phyloP scores from a whole-genome alignment of 2,329 filamentous ascomycete genomes.

The Fusarium verrucosum region DNA sequence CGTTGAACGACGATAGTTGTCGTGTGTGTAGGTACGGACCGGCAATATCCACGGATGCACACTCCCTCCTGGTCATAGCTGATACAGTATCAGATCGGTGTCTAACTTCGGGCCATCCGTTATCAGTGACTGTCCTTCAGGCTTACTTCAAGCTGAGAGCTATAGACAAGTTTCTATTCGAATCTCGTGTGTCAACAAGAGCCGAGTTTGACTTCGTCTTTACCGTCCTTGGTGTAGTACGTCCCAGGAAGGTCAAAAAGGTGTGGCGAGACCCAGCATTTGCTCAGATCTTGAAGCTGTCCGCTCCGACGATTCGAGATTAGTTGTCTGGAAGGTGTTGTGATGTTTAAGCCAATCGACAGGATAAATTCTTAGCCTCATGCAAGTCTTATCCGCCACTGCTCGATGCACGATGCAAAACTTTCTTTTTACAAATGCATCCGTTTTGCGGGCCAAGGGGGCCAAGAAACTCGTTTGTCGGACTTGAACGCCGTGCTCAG shows the following conservation, averaged over 20 bases:
- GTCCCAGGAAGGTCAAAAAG: constrained; percentile 17
- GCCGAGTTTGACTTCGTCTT: constrained; percentile 12
- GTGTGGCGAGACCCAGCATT: constrained; percentile 36
- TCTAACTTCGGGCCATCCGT: constrained; percentile 18
- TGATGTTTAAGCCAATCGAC: constrained; percentile 11
- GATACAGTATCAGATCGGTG: not conserved
- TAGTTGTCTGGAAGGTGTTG: constrained; percentile 18
- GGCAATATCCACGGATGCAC: constrained; percentile 27
- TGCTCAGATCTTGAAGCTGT: constrained; percentile 21
- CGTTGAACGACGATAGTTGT: constrained; percentile 24
- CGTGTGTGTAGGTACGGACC: constrained; percentile 5
- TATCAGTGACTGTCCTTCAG: not conserved
- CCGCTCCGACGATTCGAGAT: constrained; percentile 8
- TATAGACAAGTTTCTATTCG: constrained; percentile 10
- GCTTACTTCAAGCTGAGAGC: constrained; percentile 7
- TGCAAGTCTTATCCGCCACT: constrained; percentile 27
- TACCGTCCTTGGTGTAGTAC: constrained; percentile 21
- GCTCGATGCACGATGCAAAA: not conserved
- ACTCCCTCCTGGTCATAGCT: constrained; percentile 33
- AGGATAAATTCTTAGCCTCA: not conserved
- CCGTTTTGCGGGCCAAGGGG: constrained; percentile 13
- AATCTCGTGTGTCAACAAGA: not conserved
- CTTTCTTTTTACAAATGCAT: constrained; percentile 13
- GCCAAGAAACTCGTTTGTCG: constrained; percentile 2
- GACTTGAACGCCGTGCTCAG: constrained; percentile 7